Base-by-base conservation (phyloP, 306 rosid species). In the Inga leiocalycina region DNA sequence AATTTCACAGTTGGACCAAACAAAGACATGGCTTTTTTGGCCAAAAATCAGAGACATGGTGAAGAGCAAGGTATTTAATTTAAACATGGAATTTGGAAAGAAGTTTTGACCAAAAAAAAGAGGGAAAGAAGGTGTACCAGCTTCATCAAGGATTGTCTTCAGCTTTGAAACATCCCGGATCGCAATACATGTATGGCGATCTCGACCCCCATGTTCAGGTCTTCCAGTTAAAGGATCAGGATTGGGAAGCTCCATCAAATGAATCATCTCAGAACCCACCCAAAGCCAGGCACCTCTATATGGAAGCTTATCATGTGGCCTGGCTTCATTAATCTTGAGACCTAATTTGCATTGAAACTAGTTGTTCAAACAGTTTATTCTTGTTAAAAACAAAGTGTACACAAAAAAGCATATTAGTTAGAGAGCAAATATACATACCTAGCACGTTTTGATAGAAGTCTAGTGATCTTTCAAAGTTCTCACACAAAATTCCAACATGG, bases 211-310 rank as follows among this genome's bases (percentile, higher is more conserved):
- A 22, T 96, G 99, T 81, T 81, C 87, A 3, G 99, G 92, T 74
- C 98, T 80, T 84, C 99, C 99, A 0, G 94, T 88, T 86, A 92
- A 78, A 65, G 98, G 99, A 81, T 96, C 98, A 1, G 99, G 97
- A 84, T 96, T 94, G 74, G 98, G 98, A 87, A 96, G 98, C 88
- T 96, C 99, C 98, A 96, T 96, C 70, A 96, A 85, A 85, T 94
- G 99, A 79, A 96, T 92, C 99, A 94, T 96, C 89, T 89, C 98
- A 43, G 98, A 89, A 67, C 99, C 99, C 71, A 96, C 98, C 99
- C 99, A 94, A 68, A 96, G 81, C 99, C 99, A 96, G 48, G 99
- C 97, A 81, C 99, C 99, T 77, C 95, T 89, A 43, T 94, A 96
- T 70, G 98, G 99, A 59, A 96, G 99, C 92, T 94, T 94, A 75